Conservation (phyloP, 2,329 filamentous ascomycete genomes). For the Clonostachys rosea region DNA sequence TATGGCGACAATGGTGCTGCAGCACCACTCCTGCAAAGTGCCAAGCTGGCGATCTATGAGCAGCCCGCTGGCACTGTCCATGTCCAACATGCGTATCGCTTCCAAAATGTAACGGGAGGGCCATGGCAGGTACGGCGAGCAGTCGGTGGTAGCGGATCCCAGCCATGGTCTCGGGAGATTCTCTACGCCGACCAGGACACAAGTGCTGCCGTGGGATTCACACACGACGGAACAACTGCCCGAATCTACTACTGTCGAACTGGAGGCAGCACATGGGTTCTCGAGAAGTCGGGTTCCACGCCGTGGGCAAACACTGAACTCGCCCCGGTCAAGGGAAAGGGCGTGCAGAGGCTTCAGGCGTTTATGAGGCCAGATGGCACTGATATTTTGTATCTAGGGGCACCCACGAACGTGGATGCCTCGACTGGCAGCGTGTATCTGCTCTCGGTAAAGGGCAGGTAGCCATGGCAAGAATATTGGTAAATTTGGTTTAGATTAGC, state of each 20-base stretch:
- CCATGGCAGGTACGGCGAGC: conserved; percentile 10
- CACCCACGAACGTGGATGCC: conserved; percentile 9
- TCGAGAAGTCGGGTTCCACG: conserved; percentile 7
- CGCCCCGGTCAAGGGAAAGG: conserved; percentile 4
- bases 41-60: conserved; percentile 12
- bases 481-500: too few relatives aligned
- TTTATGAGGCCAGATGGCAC: conserved; percentile 9
- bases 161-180: conserved; percentile 10
- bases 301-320: conserved; percentile 8
- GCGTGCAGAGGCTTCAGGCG: conserved; percentile 8
- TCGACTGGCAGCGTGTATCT: conserved; percentile 8
- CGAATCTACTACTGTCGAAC: conserved; percentile 11
- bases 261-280: conserved; percentile 8
- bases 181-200: conserved; percentile 7
- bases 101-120: conserved; percentile 7
- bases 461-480: too few relatives aligned
- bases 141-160: conserved; percentile 4
- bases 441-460: background rate
- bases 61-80: conserved; percentile 6
- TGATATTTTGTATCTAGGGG: conserved; percentile 9
- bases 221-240: conserved; percentile 8
- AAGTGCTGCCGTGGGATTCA: conserved; percentile 9
- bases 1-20: conserved; percentile 10
- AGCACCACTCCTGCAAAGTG: conserved; percentile 10
- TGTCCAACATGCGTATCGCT: conserved; percentile 9